Conservation (phyloP, 805 yeast species). For the Yarrowia sp. region DNA sequence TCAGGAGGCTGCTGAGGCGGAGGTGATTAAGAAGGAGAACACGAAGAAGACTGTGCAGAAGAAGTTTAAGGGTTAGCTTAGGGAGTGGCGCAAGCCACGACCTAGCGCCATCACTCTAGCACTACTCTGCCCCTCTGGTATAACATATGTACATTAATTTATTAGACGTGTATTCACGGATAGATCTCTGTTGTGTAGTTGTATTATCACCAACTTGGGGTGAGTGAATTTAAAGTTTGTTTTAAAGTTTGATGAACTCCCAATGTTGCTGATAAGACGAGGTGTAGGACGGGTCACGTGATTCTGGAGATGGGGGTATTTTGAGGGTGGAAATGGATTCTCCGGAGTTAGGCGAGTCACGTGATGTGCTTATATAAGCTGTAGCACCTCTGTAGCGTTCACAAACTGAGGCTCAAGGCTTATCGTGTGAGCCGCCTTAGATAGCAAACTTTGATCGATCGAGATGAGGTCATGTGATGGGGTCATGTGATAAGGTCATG, state of each 20-base stretch:
- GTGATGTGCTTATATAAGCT: background rate
- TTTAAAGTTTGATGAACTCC: too few relatives aligned
- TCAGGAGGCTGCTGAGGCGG: conserved; percentile 15
- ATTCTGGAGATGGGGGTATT: too few relatives aligned
- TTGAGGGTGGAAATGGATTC: background rate
- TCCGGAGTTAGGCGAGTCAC: background rate
- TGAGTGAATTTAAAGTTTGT: too few relatives aligned
- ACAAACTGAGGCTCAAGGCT: background rate
- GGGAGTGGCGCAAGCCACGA: background rate
- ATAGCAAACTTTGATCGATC: background rate
- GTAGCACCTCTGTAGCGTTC: background rate
- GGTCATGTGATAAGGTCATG: too few relatives aligned
- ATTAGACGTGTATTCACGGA: background rate
- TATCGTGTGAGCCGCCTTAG: conserved; percentile 3
- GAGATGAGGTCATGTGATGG: too few relatives aligned
- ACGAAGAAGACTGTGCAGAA: conserved; percentile 23
- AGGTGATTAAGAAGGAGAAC: conserved; percentile 17
- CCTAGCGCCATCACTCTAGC: too few relatives aligned
- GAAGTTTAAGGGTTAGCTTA: conserved; percentile 14
- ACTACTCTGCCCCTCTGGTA: too few relatives aligned
- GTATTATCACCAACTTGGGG: too few relatives aligned
- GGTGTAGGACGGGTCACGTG: too few relatives aligned
- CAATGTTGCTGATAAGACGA: too few relatives aligned
- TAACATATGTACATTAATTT: conserved; percentile 22
- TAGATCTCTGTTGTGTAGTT: too few relatives aligned